Percentiles rank a stretch among this genome's conserved stretches.
Conservation (phyloP, 2,329 filamentous ascomycete genomes). For the Colletotrichum liriopes region DNA sequence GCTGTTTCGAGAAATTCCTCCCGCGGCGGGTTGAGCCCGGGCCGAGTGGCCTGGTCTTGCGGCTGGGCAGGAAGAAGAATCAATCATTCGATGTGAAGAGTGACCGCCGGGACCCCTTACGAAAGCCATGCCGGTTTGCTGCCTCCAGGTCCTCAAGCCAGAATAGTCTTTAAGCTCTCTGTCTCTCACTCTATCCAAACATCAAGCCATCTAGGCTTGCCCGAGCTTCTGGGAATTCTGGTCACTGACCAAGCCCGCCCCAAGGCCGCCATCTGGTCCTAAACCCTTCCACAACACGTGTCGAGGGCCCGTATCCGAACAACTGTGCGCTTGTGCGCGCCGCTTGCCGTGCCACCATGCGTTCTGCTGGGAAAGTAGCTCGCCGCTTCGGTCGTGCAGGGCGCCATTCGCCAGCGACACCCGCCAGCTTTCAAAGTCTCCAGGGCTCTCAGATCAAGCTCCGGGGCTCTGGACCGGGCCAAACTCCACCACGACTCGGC, state of each 20-base stretch:
- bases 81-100: too few relatives aligned
- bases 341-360: background rate
- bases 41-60: too few relatives aligned
- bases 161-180: background rate
- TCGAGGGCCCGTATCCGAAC: background rate
- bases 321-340: constrained; percentile 30
- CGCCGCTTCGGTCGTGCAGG: background rate
- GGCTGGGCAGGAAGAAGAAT: too few relatives aligned
- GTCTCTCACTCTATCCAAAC: background rate
- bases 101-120: too few relatives aligned
- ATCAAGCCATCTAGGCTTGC: background rate
- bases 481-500: background rate
- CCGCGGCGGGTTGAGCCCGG: background rate
- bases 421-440: background rate
- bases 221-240: background rate
- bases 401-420: background rate
- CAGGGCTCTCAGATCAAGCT: background rate
- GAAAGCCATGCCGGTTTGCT: too few relatives aligned
- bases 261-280: constrained; percentile 9
- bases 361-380: too few relatives aligned
- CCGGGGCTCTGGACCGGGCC: background rate
- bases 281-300: constrained; percentile 30
- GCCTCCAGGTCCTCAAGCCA: too few relatives aligned
- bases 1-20: background rate
- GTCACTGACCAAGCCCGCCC: background rate